A percentile compares a stretch with the other conserved stretches of the same genome.
These are phyloP conservation scores for Dictyostelium discoideum DNA, from an alignment of 78 protist genomes.

Conservation along the genomic window DNA sequence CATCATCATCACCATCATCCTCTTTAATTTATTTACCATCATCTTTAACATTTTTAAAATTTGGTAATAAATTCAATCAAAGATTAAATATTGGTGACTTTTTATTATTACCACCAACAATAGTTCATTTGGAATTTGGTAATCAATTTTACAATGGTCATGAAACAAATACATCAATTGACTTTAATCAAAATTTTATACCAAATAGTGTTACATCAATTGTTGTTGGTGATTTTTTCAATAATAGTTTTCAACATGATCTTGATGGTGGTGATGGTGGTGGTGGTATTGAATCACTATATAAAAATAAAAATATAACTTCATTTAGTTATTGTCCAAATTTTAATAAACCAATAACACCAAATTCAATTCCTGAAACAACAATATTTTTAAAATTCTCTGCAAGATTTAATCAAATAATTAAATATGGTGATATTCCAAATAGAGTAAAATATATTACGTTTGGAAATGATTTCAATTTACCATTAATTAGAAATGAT, in stretches of 20 bases:
- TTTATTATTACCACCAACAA: background rate
- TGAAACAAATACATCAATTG: too few relatives aligned
- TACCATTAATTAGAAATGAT: background rate
- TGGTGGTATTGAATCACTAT: background rate
- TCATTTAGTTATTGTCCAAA: background rate
- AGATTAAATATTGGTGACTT: background rate
- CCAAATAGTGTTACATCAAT: background rate
- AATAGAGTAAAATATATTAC: background rate
- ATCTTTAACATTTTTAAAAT: background rate
- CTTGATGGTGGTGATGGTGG: too few relatives aligned
- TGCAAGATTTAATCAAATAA: background rate
- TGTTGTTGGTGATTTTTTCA: background rate
- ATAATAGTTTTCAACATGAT: background rate
- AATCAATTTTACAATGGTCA: background rate
- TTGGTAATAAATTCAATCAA: background rate
- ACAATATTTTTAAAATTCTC: too few relatives aligned
- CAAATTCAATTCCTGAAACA: background rate
- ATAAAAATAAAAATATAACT: background rate
- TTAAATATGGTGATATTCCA: background rate
- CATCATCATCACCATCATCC: too few relatives aligned
- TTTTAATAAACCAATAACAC: background rate
- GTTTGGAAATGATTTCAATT: background rate
- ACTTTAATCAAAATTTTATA: too few relatives aligned
- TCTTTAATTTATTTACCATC: background rate
- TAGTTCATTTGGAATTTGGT: background rate